Percentiles rank a stretch among this genome's conserved stretches.
phyloP scores from a whole-genome alignment of 1,284 basidiomycete genomes.

The Ceratobasidium sp. region DNA sequence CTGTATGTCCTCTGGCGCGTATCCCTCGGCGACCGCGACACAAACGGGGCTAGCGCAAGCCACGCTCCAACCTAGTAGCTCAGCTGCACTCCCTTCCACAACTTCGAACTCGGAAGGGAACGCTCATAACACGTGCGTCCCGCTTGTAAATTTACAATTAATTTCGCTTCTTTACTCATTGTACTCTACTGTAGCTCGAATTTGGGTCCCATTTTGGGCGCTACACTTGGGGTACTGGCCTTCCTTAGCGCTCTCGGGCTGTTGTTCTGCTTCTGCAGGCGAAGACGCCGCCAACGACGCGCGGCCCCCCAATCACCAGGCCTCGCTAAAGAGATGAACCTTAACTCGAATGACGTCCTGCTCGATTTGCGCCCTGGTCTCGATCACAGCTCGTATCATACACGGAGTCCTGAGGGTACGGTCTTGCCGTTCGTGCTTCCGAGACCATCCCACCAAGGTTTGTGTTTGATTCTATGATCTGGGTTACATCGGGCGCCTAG shows the following conservation, averaged over 20 bases:
- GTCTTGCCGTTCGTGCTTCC: constrained; percentile 25
- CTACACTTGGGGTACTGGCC: neutral
- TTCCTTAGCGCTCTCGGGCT: constrained; percentile 10
- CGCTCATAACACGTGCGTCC: neutral
- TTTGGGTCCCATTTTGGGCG: constrained; percentile 21
- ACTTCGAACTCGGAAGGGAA: neutral
- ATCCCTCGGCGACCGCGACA: constrained; percentile 31
- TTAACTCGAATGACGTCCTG: neutral
- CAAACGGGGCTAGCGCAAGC: constrained; percentile 22
- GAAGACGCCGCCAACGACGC: constrained; percentile 9
- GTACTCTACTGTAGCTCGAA: constrained; percentile 23
- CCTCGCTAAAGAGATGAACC: constrained; percentile 1
- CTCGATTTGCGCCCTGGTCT: neutral
- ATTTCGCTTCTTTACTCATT: too few species aligned
- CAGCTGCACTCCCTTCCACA: neutral
- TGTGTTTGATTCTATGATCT: neutral
- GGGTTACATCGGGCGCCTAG: neutral
- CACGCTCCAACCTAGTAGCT: neutral
- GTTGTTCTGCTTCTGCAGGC: neutral
- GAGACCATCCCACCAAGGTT: constrained; percentile 4
- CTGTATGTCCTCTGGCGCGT: constrained; percentile 4
- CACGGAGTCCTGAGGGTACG: neutral
- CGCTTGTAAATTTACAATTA: too few species aligned
- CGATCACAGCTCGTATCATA: neutral
- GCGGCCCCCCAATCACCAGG: neutral